phyloP scores from a whole-genome alignment of 2,329 filamentous ascomycete species.

The Phyllosticta citribraziliensis region DNA sequence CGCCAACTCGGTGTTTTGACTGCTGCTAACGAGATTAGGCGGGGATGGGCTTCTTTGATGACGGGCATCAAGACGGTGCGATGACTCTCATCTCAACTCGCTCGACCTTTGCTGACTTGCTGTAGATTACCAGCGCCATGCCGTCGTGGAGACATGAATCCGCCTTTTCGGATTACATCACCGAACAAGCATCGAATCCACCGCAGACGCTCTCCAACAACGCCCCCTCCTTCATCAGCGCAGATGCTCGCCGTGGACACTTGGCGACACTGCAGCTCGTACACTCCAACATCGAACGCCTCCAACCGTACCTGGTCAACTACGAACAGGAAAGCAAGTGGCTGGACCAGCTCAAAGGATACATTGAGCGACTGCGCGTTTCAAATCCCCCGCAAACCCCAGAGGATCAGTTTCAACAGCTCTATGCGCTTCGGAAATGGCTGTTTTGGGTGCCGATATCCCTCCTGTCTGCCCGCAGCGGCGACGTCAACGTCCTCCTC shows the following conservation, averaged over 20 bases:
- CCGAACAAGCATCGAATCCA: constrained; percentile 51
- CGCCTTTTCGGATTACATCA: constrained; percentile 72
- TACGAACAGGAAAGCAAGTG: constrained; percentile 39
- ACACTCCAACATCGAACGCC: constrained; percentile 32
- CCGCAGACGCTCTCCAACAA: constrained; percentile 46
- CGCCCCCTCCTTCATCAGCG: constrained; percentile 54
- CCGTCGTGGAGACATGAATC: constrained; percentile 85
- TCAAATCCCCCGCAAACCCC: constrained; percentile 41
- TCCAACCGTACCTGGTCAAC: constrained; percentile 33
- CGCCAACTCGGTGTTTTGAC: background rate
- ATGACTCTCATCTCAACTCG: background rate
- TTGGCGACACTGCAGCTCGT: constrained; percentile 30
- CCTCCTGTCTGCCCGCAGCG: constrained; percentile 66
- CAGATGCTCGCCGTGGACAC: constrained; percentile 48
- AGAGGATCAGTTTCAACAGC: constrained; percentile 78
- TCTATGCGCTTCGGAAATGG: constrained; percentile 83
- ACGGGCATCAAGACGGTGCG: constrained; percentile 74
- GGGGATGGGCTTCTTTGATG: constrained; percentile 86
- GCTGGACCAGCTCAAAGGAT: constrained; percentile 38
- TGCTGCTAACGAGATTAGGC: constrained; percentile 43
- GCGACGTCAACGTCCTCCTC: constrained; percentile 67
- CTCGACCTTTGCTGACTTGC: constrained; percentile 13
- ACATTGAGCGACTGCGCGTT: constrained; percentile 35
- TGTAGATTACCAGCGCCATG: constrained; percentile 80
- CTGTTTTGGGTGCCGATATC: constrained; percentile 90